phyloP scores from a whole-genome alignment of 108 stramenopile species.

The Chaetoceros tenuissimus region DNA sequence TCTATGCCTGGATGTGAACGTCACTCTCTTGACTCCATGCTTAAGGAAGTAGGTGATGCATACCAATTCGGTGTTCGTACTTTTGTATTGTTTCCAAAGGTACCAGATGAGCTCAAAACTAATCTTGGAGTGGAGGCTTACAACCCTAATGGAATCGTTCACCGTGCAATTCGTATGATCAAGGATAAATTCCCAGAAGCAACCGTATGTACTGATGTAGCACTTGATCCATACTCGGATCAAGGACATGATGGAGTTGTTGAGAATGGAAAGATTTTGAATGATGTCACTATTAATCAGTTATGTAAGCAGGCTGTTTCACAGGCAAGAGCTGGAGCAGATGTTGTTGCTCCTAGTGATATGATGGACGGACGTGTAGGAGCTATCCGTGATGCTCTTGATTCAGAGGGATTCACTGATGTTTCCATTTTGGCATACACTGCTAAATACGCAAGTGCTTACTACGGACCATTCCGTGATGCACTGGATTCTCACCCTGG shows the following conservation, averaged over 20 bases:
- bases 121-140: conserved; percentile 94
- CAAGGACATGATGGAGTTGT: conserved; percentile 99
- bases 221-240: conserved; percentile 95
- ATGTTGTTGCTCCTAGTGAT: conserved; percentile 94
- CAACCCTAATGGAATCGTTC: conserved; percentile 95
- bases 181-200: conserved; percentile 87
- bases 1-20: conserved; percentile 96
- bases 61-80: conserved; percentile 81
- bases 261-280: conserved; percentile 90
- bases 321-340: conserved; percentile 93
- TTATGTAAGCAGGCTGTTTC: conserved; percentile 96
- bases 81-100: conserved; percentile 94
- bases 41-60: conserved; percentile 87
- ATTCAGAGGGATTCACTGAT: conserved; percentile 97
- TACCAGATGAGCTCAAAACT: conserved; percentile 90
- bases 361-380: conserved; percentile 98
- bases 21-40: conserved; percentile 79
- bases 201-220: conserved; percentile 92
- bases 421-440: conserved; percentile 98
- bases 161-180: conserved; percentile 90
- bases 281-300: conserved; percentile 94
- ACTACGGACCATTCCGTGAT: conserved; percentile 99
- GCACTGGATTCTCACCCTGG: conserved; percentile 94
- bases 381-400: conserved; percentile 95
- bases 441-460: conserved; percentile 97